Evolutionary conservation across 2,329 filamentous ascomycete genomes (phyloP).

Genomic region (Ceratocystis variospora): DNA sequence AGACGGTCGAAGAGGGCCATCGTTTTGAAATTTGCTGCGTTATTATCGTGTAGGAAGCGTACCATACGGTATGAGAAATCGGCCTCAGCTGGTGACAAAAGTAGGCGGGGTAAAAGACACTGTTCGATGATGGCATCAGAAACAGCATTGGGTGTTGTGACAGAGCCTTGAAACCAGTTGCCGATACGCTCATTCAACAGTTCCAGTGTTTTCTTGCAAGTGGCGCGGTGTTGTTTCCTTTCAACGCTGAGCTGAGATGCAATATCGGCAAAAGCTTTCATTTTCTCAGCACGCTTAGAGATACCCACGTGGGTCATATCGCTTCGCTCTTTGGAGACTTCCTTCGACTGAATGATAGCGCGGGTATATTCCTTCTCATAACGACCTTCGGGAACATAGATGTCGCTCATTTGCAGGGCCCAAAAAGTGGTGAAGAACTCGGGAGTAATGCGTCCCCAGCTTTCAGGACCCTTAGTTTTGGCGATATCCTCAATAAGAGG

Average conservation of each 20-base stretch:
- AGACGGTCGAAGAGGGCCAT: constrained; percentile 71
- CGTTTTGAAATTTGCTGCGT: constrained; percentile 74
- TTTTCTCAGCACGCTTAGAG: constrained; percentile 54
- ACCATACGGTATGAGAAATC: constrained; percentile 80
- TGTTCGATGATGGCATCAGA: constrained; percentile 73
- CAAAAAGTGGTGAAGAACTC: constrained; percentile 87
- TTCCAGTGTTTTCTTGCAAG: constrained; percentile 31
- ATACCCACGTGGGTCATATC: constrained; percentile 56
- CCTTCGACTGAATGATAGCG: constrained; percentile 51
- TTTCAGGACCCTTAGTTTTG: constrained; percentile 43
- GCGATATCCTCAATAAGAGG: constrained; percentile 58
- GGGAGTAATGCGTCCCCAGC: constrained; percentile 57
- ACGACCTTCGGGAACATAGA: constrained; percentile 59
- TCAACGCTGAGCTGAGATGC: constrained; percentile 19
- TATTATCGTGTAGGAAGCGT: constrained; percentile 72
- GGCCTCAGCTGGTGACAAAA: constrained; percentile 73
- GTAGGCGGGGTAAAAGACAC: constrained; percentile 77
- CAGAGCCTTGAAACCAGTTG: constrained; percentile 56
- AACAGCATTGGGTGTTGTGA: constrained; percentile 40
- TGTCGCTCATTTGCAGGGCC: constrained; percentile 72
- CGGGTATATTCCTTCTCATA: constrained; percentile 65
- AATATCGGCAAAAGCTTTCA: constrained; percentile 54
- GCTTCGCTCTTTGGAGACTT: constrained; percentile 55
- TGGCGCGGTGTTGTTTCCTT: constrained; percentile 19
- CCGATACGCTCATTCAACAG: constrained; percentile 63